phyloP scores from a whole-genome alignment of 176 grass and related monocot species.

The Eragrostis nindensis region DNA sequence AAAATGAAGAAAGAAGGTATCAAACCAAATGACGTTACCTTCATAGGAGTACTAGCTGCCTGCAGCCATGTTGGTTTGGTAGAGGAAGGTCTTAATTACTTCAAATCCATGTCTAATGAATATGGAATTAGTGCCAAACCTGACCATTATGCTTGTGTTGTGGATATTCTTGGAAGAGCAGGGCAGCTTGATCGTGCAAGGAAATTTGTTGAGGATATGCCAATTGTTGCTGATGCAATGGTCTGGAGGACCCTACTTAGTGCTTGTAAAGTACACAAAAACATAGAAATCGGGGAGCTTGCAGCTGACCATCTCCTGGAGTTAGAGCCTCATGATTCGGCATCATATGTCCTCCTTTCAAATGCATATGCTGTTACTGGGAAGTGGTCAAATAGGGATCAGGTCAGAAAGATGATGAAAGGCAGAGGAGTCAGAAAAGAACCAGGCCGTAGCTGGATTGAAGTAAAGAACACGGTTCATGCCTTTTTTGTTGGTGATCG shows the following conservation, averaged over 20 bases:
- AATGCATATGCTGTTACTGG: constrained; percentile 73
- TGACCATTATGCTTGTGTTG: constrained; percentile 80
- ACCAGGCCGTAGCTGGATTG: constrained; percentile 61
- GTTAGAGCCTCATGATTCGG: constrained; percentile 67
- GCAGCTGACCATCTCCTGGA: constrained; percentile 67
- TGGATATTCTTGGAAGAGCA: constrained; percentile 78
- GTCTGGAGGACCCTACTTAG: constrained; percentile 73
- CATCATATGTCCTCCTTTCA: constrained; percentile 70
- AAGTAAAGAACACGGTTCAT: constrained; percentile 65
- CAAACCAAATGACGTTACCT: constrained; percentile 72
- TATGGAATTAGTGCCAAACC: constrained; percentile 49
- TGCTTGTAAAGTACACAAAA: constrained; percentile 66
- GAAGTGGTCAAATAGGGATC: constrained; percentile 69
- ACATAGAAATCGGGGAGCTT: constrained; percentile 66
- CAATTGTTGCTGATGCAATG: constrained; percentile 63
- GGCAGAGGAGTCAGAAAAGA: constrained; percentile 70
- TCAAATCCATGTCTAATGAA: constrained; percentile 57
- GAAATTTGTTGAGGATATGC: constrained; percentile 76
- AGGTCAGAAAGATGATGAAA: constrained; percentile 82
- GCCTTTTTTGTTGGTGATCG: constrained; percentile 73
- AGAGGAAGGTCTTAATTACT: constrained; percentile 65
- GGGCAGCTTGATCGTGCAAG: constrained; percentile 65
- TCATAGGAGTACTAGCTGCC: constrained; percentile 76
- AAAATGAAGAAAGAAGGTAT: constrained; percentile 64
- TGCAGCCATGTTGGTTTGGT: constrained; percentile 81